Percentiles rank a stretch among this genome's conserved stretches.
phyloP scores from a whole-genome alignment of 495 filamentous ascomycete genomes.

The Neurospora sp. region DNA sequence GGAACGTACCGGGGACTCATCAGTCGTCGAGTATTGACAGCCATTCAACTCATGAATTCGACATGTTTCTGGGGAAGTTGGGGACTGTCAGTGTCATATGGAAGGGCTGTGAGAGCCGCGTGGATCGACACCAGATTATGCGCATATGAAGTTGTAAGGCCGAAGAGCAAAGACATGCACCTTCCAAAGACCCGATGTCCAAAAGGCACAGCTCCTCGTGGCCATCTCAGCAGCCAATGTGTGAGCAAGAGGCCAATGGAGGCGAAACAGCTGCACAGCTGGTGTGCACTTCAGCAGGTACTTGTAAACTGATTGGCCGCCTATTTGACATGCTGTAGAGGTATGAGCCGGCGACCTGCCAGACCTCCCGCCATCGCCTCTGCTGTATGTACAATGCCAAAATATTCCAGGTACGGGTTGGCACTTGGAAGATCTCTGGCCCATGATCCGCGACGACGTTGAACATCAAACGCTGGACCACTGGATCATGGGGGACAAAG shows the following conservation, averaged over 20 bases:
- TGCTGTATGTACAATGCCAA: not conserved
- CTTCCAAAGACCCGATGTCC: not conserved
- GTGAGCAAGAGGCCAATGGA: not conserved
- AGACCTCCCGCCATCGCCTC: not conserved
- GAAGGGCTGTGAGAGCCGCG: not conserved
- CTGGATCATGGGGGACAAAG: constrained; percentile 5
- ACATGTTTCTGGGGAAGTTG: not conserved
- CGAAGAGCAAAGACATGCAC: not conserved
- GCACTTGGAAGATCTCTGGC: not conserved
- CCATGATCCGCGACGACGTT: constrained; percentile 16
- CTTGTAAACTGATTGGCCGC: not conserved
- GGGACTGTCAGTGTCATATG: not conserved
- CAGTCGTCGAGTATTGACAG: not conserved
- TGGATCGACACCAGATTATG: not conserved
- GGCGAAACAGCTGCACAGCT: not conserved
- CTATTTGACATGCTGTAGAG: not conserved
- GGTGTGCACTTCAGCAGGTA: not conserved
- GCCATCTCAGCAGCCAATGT: not conserved
- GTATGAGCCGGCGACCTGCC: not conserved
- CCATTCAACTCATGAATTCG: not conserved
- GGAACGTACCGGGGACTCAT: not conserved
- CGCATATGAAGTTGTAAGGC: not conserved
- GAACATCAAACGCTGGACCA: constrained; percentile 29
- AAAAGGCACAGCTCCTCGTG: not conserved
- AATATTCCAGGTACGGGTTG: not conserved